Base-by-base conservation (phyloP, 208 protist species). In the Wallacemonas rigidus region DNA sequence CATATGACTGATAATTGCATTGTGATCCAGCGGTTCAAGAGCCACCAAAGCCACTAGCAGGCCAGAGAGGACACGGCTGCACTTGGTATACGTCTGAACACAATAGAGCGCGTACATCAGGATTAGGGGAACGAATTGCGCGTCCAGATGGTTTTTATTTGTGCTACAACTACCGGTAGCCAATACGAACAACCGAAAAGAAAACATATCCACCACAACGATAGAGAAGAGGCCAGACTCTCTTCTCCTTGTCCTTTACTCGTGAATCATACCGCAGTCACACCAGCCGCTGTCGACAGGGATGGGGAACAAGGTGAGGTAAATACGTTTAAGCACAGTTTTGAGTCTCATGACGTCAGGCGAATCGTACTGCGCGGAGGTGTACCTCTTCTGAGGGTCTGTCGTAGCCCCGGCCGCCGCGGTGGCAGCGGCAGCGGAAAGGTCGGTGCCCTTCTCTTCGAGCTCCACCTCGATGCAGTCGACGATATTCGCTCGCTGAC, bases 231-330 rank as follows among this genome's bases (percentile, higher is more conserved):
- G 48, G 26, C 26, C 26, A 26, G 26, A 26, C 26, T 26, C 26
- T 50, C 12, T 6, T 50, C 45, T 50, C 45, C 12, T 50, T 50
- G 8, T 50, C 45, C 45, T 50, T 12, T 50, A 84, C 3, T 82
- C 88, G 65, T 95, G 90, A 48, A 90, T 88, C 81, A 95, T 90
- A 14, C 91, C 95, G 68, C 90, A 97, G 64, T 94, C 91, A 78
- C 89, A 98, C 90, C 93, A 97, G 15, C 93, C 90, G 68, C 86
- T 85, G 79, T 97, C 90, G 14, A 81, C 89, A 43, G 93, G 91
- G 71, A 97, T 95, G 44, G 93, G 93, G 67, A 94, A 97, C 4
- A 97, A 67, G 9, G 93, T 95, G 1, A 97, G 81, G 61, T 95
- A 97, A 68, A 95, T 91, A 67, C 90, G 89, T 76, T 96, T 95